A percentile compares a stretch with the other conserved stretches of the same genome.
These are phyloP conservation scores for Globisporangium paroecandrum DNA, from an alignment of 352 stramenopile genomes.

Conservation along the genomic window DNA sequence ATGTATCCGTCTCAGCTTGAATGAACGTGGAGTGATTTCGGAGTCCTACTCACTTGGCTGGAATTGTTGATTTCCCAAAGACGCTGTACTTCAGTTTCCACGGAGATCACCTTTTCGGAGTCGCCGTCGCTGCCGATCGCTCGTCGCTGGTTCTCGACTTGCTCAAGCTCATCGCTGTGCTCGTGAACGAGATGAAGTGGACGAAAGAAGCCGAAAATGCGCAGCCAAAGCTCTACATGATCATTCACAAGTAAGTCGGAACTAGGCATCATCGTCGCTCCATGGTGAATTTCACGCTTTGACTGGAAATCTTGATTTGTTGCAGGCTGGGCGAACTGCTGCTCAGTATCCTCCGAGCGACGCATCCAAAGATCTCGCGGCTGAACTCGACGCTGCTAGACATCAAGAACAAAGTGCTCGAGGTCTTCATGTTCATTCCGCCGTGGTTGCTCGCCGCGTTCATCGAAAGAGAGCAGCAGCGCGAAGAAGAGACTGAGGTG, in stretches of 20 bases:
- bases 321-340: conserved; percentile 34
- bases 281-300: background rate
- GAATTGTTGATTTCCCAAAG: conserved; percentile 16
- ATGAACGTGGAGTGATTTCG: background rate
- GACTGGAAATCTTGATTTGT: background rate
- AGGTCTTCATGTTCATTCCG: conserved; percentile 66
- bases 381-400: conserved; percentile 32
- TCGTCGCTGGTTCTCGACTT: conserved; percentile 42
- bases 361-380: conserved; percentile 26
- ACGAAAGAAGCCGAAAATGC: conserved; percentile 29
- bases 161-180: conserved; percentile 52
- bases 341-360: conserved; percentile 37
- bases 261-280: background rate
- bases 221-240: conserved; percentile 25
- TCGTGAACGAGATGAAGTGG: conserved; percentile 56
- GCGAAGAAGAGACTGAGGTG: conserved; percentile 8
- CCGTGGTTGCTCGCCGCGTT: conserved; percentile 38
- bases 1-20: background rate
- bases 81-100: conserved; percentile 43
- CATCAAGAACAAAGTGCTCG: conserved; percentile 59
- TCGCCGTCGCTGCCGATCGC: conserved; percentile 23
- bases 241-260: conserved; percentile 23
- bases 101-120: conserved; percentile 8
- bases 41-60: background rate
- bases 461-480: conserved; percentile 29